These are phyloP conservation scores for Thalia dealbata DNA, from an alignment of 176 grass and related monocot species.

Conservation along the genomic window DNA sequence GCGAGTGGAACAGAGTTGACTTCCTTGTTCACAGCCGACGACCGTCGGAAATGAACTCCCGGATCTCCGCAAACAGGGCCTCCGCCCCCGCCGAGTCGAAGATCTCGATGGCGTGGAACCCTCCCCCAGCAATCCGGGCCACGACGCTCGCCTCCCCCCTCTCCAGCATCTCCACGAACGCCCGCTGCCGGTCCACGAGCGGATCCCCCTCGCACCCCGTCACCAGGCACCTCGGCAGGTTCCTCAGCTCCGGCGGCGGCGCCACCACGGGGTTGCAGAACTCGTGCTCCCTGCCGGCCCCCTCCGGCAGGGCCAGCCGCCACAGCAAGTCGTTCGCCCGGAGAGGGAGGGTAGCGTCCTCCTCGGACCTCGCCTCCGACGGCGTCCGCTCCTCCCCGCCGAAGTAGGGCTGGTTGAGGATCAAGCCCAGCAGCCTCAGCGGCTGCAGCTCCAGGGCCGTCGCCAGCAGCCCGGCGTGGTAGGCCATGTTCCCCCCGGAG, in stretches of 20 bases:
- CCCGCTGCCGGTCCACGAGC: slow-evolving; percentile 50
- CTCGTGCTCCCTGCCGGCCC: slow-evolving; percentile 48
- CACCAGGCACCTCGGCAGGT: slow-evolving; percentile 41
- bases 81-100: slow-evolving; percentile 36
- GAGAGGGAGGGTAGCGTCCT: slow-evolving; percentile 58
- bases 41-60: slow-evolving; percentile 35
- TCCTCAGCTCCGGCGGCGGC: not conserved
- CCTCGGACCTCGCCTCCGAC: slow-evolving; percentile 41
- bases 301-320: slow-evolving; percentile 48
- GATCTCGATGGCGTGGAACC: slow-evolving; percentile 61
- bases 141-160: slow-evolving; percentile 45
- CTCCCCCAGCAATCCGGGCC: slow-evolving; percentile 18
- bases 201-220: slow-evolving; percentile 54
- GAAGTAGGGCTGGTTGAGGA: slow-evolving; percentile 84
- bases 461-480: slow-evolving; percentile 31
- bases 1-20: too few species aligned
- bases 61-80: slow-evolving; percentile 36
- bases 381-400: slow-evolving; percentile 56
- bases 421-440: slow-evolving; percentile 17
- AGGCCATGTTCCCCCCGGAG: slow-evolving; percentile 83
- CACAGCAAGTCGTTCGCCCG: slow-evolving; percentile 60
- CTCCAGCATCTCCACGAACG: slow-evolving; percentile 39
- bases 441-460: slow-evolving; percentile 17
- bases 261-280: slow-evolving; percentile 53
- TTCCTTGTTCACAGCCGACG: not conserved